Base-by-base conservation (phyloP, 345 rosid species). In the Salix caprea region DNA sequence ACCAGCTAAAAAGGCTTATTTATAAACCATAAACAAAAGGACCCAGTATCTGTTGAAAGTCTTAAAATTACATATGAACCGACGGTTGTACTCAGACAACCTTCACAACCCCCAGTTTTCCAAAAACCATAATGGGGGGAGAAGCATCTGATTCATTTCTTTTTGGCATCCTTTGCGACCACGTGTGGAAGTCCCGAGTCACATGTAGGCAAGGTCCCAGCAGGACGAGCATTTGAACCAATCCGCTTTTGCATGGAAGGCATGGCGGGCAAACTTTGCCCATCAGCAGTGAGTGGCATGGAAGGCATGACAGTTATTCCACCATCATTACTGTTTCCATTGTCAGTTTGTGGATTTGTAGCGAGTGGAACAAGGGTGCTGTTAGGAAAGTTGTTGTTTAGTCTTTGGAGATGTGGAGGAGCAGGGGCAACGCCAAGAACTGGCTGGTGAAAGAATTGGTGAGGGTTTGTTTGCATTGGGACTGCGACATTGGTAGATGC, bases 401-500 rank as follows among this genome's bases (percentile, higher is more conserved):
- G 42, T 73, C 80, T 75, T 23, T 76, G 84, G 60, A 83, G 82
- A 58, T 84, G 85, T 4, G 79, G 81, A 66, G 79, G 70, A 36
- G 84, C 76, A 71, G 84, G 30, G 32, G 70, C 21, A 30, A 83
- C 71, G 50, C 69, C 75, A 69, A 85, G 85, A 73, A 69, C 76
- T 46, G 83, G 79, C 26, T 80, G 90, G 73, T 83, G 86, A 81
- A 84, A 83, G 79, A 84, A 87, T 16, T 83, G 85, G 77, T 76
- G 80, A 40, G 81, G 58, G 19, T 87, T 82, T 30, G 86, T 78
- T 24, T 74, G 89, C 83, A 85, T 37, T 6, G 84, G 84, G 16
- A 30, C 69, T n/a, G 72, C 64, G 42, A 71, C 50, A 58, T 69
- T 42, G 30, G 46, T 21, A 61, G 79, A 3, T 7, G 61, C 34